Conservation (phyloP, 1,139 yeast species). For the Scheffersomyces parashehatae region DNA sequence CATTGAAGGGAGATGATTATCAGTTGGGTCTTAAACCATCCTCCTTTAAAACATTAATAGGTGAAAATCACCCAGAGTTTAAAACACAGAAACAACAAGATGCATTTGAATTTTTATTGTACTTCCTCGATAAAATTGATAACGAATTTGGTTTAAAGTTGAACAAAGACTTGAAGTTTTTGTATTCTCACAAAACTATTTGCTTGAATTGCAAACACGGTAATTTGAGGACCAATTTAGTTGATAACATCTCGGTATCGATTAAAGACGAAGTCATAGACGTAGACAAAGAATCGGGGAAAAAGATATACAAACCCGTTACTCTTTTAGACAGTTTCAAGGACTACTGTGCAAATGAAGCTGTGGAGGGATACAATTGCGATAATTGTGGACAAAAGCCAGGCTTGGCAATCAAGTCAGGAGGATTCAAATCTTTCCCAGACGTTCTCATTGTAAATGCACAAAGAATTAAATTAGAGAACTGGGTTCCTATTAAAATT, state of each 20-base stretch:
- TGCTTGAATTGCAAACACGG: constrained; percentile 67
- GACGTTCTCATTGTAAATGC: constrained; percentile 69
- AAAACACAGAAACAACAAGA: constrained; percentile 90
- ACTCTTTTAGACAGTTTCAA: constrained; percentile 53
- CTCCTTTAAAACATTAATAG: constrained; percentile 73
- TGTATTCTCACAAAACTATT: constrained; percentile 62
- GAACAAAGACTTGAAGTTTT: constrained; percentile 61
- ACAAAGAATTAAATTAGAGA: constrained; percentile 76
- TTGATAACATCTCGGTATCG: constrained; percentile 70
- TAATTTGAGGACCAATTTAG: constrained; percentile 53
- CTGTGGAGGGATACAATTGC: constrained; percentile 67
- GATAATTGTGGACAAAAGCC: constrained; percentile 51
- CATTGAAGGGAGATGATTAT: constrained; percentile 50
- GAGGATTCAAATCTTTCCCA: constrained; percentile 66
- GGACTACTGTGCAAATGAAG: constrained; percentile 50
- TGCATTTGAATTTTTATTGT: constrained; percentile 83
- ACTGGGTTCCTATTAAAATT: constrained; percentile 88
- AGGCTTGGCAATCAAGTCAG: constrained; percentile 46
- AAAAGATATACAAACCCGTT: constrained; percentile 49
- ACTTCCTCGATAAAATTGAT: constrained; percentile 66
- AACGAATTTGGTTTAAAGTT: constrained; percentile 44
- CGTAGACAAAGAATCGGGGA: constrained; percentile 42
- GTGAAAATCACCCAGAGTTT: constrained; percentile 79
- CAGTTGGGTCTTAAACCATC: constrained; percentile 79
- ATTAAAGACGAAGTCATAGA: constrained; percentile 42